These are phyloP conservation scores for Clitocybe nebularis DNA, from an alignment of 1,284 basidiomycete species.

Conservation along the genomic window DNA sequence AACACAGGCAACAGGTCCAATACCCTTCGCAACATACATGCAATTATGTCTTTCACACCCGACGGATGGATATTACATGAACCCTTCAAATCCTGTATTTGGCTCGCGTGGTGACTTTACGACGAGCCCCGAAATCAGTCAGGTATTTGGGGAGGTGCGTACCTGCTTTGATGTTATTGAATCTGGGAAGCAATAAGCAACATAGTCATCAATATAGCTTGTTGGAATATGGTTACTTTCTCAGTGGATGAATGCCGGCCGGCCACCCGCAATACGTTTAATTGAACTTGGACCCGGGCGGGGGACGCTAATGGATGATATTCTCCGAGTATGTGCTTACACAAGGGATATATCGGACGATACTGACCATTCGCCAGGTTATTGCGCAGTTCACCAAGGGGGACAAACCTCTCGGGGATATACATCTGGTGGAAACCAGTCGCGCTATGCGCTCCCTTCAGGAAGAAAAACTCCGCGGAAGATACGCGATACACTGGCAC, in stretches of 20 bases:
- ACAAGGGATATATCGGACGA: neutral
- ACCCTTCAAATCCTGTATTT: slow-evolving; percentile 70
- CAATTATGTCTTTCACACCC: slow-evolving; percentile 86
- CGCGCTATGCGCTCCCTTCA: slow-evolving; percentile 65
- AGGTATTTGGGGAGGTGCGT: slow-evolving; percentile 92
- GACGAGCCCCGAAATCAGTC: slow-evolving; percentile 95
- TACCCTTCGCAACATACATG: slow-evolving; percentile 87
- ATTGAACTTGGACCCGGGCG: slow-evolving; percentile 94
- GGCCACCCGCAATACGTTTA: slow-evolving; percentile 57
- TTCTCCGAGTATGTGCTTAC: slow-evolving; percentile 67
- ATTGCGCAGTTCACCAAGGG: slow-evolving; percentile 47
- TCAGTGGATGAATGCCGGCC: slow-evolving; percentile 67
- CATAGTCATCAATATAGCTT: slow-evolving; percentile 50
- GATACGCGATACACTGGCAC: slow-evolving; percentile 63
- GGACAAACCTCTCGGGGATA: slow-evolving; percentile 39
- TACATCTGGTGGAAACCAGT: slow-evolving; percentile 85
- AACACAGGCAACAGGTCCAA: slow-evolving; percentile 76
- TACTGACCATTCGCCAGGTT: slow-evolving; percentile 32
- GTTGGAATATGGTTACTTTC: slow-evolving; percentile 84
- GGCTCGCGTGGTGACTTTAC: slow-evolving; percentile 91
- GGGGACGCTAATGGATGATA: slow-evolving; percentile 89
- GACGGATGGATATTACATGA: slow-evolving; percentile 87
- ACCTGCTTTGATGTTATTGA: slow-evolving; percentile 3
- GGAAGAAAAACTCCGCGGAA: slow-evolving; percentile 40
- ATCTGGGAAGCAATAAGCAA: slow-evolving; percentile 34